Conservation (phyloP, 1,284 basidiomycete species). For the Puccinia polysora region DNA sequence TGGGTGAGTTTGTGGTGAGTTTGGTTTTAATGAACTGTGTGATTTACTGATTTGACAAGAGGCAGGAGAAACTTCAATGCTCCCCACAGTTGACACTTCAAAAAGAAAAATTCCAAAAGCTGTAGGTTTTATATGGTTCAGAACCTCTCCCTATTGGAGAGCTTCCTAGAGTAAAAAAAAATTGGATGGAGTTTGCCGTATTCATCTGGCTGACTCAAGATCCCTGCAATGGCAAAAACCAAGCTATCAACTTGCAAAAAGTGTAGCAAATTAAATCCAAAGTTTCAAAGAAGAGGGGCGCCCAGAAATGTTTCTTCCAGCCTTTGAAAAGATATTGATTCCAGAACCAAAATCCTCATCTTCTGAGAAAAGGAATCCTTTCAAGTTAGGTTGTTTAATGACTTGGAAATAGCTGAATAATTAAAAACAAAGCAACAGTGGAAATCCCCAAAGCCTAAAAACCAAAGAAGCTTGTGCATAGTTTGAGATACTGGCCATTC, state of each 20-base stretch:
- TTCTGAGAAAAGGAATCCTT: background rate
- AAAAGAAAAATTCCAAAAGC: background rate
- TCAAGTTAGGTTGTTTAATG: background rate
- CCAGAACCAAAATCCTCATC: background rate
- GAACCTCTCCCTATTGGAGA: constrained; percentile 15
- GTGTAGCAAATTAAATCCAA: background rate
- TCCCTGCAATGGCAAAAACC: background rate
- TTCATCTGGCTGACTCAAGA: background rate
- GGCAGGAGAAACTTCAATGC: no score
- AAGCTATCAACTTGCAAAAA: background rate
- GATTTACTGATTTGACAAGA: no score
- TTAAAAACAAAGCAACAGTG: constrained; percentile 2
- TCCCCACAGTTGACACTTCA: no score
- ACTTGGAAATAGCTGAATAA: background rate
- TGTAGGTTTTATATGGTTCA: background rate
- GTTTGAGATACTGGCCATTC: constrained; percentile 2
- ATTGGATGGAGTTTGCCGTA: background rate
- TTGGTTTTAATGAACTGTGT: no score
- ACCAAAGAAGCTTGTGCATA: background rate
- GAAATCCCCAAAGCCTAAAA: constrained; percentile 31
- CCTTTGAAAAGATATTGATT: background rate
- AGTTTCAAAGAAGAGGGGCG: background rate
- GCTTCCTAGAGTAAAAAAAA: constrained; percentile 24
- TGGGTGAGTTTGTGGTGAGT: no score
- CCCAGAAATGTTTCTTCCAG: background rate